Evolutionary conservation across 306 rosid species (phyloP).

Genomic region (Lathyrus aphaca): DNA sequence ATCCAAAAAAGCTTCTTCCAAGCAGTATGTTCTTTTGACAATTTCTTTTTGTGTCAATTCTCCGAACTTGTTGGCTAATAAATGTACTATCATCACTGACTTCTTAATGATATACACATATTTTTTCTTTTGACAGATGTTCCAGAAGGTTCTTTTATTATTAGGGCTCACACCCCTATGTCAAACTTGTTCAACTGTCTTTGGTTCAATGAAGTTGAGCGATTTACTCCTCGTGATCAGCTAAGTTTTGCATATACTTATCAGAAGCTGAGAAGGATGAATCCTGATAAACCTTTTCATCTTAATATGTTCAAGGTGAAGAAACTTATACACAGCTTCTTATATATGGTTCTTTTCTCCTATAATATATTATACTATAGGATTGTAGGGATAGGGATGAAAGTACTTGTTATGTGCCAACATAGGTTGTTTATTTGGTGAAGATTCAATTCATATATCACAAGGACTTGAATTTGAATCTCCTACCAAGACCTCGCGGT

Average conservation of each 20-base stretch:
- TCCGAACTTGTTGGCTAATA: slow-evolving; percentile 8
- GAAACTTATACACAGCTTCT: slow-evolving; percentile 31
- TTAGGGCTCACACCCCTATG: slow-evolving; percentile 97
- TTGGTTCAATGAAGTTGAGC: slow-evolving; percentile 94
- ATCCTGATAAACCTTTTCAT: slow-evolving; percentile 78
- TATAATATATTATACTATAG: neutral
- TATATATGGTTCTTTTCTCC: slow-evolving; percentile 25
- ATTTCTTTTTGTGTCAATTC: slow-evolving; percentile 17
- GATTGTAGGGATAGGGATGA: neutral
- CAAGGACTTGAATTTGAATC: neutral
- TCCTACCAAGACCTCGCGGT: neutral
- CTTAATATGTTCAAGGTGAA: slow-evolving; percentile 95
- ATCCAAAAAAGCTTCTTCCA: slow-evolving; percentile 81
- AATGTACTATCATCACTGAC: slow-evolving; percentile 12
- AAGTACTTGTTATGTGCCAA: slow-evolving; percentile 4
- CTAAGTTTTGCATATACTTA: slow-evolving; percentile 90
- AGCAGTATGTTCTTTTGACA: slow-evolving; percentile 63
- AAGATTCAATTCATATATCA: neutral
- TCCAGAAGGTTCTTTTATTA: slow-evolving; percentile 92
- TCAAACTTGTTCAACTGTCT: slow-evolving; percentile 93
- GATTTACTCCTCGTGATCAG: slow-evolving; percentile 98
- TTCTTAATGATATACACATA: neutral
- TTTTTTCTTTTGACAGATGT: slow-evolving; percentile 59
- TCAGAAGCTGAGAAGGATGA: slow-evolving; percentile 92
- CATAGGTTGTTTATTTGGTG: neutral